Base-by-base conservation (phyloP, 1,139 yeast genomes). In the Lodderomyces margitis region DNA sequence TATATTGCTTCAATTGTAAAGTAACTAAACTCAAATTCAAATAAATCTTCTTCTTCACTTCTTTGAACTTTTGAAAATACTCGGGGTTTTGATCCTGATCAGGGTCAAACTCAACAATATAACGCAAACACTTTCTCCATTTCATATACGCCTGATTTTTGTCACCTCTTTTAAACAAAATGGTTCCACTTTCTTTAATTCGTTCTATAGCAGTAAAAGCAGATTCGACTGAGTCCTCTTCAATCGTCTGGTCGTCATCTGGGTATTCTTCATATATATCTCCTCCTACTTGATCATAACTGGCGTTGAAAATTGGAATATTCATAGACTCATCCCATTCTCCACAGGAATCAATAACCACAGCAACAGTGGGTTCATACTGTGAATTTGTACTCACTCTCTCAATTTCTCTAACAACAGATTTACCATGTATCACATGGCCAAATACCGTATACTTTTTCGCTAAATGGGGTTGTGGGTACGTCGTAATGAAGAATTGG, bases 371-470 rank as follows among this genome's bases (percentile, higher is more conserved):
- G 0, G 81, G 83, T 16, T 68, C 62, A 38, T 75, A 69, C 1
- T 68, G 66, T 4, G 58, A 52, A 45, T 72, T 66, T 3, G 80
- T 76, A 2, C 58, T 54, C 1, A 68, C 72, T 36, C 71, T 66
- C 54, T 85, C 94, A 23, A 84, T 64, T 28, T 79, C 80, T 50
- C 91, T 68, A 0, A 87, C 70, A 2, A 86, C 81, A 0, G 89
- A 80, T 57, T 85, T 83, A 0, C 96, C 96, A 42, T 74, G 68
- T 12, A 56, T 47, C 0, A 76, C 80, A 45, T 62, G 70, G 1
- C 96, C 97, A 62, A 89, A 84, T 1, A 87, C 81, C 0, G 92
- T 74, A 56, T 87, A 92, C 51, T 83, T 83, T 0, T 87, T 85
- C 34, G 75, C 79, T 40, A 89, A 64, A 58, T 88, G 96, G 0